Conservation (phyloP, 1,284 basidiomycete genomes). For the Phylloboletellus chloephorus region DNA sequence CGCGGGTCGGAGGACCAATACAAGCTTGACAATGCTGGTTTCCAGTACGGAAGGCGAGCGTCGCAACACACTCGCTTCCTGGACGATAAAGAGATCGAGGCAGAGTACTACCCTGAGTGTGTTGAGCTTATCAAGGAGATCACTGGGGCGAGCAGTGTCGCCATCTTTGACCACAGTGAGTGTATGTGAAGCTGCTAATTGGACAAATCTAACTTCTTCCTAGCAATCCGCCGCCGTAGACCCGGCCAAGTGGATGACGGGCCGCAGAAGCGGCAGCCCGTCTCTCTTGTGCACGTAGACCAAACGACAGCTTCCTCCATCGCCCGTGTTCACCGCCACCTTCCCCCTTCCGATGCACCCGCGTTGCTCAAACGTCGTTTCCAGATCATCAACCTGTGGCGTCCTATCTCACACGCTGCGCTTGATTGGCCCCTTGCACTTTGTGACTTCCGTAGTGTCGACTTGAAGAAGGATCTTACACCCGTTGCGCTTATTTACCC, state of each 20-base stretch:
- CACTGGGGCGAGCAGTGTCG: constrained; percentile 46
- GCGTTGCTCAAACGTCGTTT: constrained; percentile 38
- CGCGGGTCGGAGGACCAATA: constrained; percentile 41
- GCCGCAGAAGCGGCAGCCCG: constrained; percentile 46
- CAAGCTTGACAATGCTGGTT: constrained; percentile 46
- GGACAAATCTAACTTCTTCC: background rate
- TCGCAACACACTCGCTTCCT: constrained; percentile 30
- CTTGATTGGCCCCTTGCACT: constrained; percentile 46
- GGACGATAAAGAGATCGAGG: constrained; percentile 40
- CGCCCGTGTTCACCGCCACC: constrained; percentile 48
- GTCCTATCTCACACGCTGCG: constrained; percentile 44
- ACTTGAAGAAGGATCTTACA: constrained; percentile 34
- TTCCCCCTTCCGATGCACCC: constrained; percentile 44
- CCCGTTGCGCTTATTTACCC: constrained; percentile 28
- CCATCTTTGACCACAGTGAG: constrained; percentile 55
- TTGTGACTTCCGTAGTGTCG: constrained; percentile 46
- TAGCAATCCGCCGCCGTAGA: constrained; percentile 41
- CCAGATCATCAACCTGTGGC: constrained; percentile 53
- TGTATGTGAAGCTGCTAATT: constrained; percentile 1
- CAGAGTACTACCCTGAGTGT: constrained; percentile 49
- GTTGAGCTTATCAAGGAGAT: constrained; percentile 46
- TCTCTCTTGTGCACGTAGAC: constrained; percentile 47
- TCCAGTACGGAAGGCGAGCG: constrained; percentile 37
- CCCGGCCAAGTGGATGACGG: constrained; percentile 37
- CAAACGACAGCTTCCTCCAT: constrained; percentile 46